phyloP scores from a whole-genome alignment of 2,329 filamentous ascomycete species.

The Beauveria varroae region DNA sequence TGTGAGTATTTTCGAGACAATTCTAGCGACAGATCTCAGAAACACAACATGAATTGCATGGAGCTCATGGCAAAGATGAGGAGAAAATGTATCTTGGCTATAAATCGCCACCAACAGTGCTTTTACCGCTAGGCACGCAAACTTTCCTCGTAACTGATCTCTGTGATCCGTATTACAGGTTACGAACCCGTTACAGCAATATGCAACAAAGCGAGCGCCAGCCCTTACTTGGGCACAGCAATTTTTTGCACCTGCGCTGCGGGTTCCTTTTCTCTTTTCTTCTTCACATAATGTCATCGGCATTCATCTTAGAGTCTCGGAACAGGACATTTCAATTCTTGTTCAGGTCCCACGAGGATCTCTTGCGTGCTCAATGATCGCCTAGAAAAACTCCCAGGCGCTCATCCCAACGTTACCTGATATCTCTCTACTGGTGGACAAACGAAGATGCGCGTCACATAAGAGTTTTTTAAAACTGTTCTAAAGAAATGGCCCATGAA shows the following conservation, averaged over 20 bases:
- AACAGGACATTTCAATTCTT: constrained; percentile 82
- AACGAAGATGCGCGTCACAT: constrained; percentile 39
- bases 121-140: no score
- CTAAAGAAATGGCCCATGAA: neutral
- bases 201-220: constrained; percentile 20
- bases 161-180: neutral
- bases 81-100: no score
- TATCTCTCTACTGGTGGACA: constrained; percentile 37
- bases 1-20: no score
- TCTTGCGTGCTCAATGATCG: constrained; percentile 96
- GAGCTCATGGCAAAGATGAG: no score
- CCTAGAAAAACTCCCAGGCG: constrained; percentile 69
- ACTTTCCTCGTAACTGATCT: neutral
- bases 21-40: no score
- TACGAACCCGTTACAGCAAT: constrained; percentile 13
- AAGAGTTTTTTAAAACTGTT: neutral
- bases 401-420: constrained; percentile 64
- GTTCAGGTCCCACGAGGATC: constrained; percentile 76
- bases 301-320: constrained; percentile 99
- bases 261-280: constrained; percentile 34
- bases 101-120: no score
- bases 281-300: constrained; percentile 66
- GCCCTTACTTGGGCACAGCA: constrained; percentile 14
- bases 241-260: constrained; percentile 16
- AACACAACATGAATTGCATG: no score